Evolutionary conservation across 1,284 basidiomycete genomes (phyloP).

Genomic region (Moesziomyces sp.): DNA sequence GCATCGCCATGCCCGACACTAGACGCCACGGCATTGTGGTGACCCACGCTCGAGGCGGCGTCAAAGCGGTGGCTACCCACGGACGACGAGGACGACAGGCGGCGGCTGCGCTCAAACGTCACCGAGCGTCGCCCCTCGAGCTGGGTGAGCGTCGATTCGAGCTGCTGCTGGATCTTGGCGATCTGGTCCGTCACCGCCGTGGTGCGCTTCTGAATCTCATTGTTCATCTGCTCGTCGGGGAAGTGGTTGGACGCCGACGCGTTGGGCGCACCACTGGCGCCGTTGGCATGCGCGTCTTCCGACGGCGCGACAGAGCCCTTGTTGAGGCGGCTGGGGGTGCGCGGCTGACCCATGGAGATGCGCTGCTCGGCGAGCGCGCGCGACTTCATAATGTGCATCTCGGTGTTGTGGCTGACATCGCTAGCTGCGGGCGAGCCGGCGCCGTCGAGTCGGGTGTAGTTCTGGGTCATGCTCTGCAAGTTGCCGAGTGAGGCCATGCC

Average conservation of each 20-base stretch:
- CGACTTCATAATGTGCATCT: slow-evolving; percentile 55
- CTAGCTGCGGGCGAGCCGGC: slow-evolving; percentile 32
- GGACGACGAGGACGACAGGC: slow-evolving; percentile 41
- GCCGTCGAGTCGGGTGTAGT: slow-evolving; percentile 22
- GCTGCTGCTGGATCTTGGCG: slow-evolving; percentile 60
- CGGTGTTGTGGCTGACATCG: slow-evolving; percentile 47
- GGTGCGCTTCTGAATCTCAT: slow-evolving; percentile 61
- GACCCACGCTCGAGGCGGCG: slow-evolving; percentile 50
- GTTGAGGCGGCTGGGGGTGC: slow-evolving; percentile 11
- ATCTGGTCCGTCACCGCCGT: slow-evolving; percentile 62
- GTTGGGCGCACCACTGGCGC: slow-evolving; percentile 9
- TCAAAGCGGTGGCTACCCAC: slow-evolving; percentile 45
- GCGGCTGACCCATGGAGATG: slow-evolving; percentile 48
- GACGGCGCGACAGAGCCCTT: slow-evolving; percentile 16
- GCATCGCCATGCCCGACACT: slow-evolving; percentile 34
- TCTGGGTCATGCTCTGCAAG: slow-evolving; percentile 40
- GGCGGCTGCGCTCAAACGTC: slow-evolving; percentile 45
- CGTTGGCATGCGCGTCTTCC: slow-evolving; percentile 12
- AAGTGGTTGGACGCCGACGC: slow-evolving; percentile 49
- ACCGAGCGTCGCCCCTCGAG: slow-evolving; percentile 57
- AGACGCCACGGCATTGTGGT: slow-evolving; percentile 34
- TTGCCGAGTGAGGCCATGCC: slow-evolving; percentile 48
- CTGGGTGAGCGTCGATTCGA: slow-evolving; percentile 59
- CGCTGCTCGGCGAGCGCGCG: slow-evolving; percentile 60
- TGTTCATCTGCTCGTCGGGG: slow-evolving; percentile 65